Evolutionary conservation across 2,329 filamentous ascomycete genomes (phyloP).

Genomic region (Davidsoniella neocaledoniae): DNA sequence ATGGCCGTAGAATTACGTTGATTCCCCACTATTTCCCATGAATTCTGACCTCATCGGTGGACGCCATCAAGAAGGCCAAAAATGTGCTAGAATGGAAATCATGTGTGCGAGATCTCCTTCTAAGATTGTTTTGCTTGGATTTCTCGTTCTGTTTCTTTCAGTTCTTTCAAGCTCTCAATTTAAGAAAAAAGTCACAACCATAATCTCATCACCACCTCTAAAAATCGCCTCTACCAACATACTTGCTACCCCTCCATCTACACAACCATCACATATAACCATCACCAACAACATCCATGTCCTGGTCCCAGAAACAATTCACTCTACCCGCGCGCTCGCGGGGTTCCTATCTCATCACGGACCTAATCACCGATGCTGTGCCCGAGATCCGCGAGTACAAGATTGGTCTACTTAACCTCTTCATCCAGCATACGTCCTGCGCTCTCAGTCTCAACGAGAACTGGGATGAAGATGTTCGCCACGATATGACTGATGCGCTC

Average conservation of each 20-base stretch:
- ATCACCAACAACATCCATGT: conserved; percentile 30
- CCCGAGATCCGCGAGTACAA: conserved; percentile 75
- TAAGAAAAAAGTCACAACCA: too few relatives aligned
- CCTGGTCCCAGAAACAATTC: conserved; percentile 76
- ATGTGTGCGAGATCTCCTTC: too few relatives aligned
- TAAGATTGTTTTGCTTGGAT: too few relatives aligned
- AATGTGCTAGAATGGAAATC: too few relatives aligned
- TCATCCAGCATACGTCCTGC: conserved; percentile 89
- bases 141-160: too few relatives aligned
- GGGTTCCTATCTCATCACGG: conserved; percentile 80
- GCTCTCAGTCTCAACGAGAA: conserved; percentile 90
- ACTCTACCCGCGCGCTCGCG: conserved; percentile 59
- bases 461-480: conserved; percentile 65
- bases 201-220: conserved; percentile 23
- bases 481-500: conserved; percentile 85
- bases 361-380: conserved; percentile 50
- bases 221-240: conserved; percentile 18
- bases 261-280: background rate
- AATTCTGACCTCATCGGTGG: too few relatives aligned
- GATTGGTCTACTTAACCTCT: conserved; percentile 71
- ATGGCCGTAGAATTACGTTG: too few relatives aligned
- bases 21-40: too few relatives aligned
- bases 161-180: too few relatives aligned
- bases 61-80: too few relatives aligned
- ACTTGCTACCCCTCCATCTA: conserved; percentile 8